Evolutionary conservation across 176 grass and related monocot genomes (phyloP).

Genomic region (Eragrostis curvula): DNA sequence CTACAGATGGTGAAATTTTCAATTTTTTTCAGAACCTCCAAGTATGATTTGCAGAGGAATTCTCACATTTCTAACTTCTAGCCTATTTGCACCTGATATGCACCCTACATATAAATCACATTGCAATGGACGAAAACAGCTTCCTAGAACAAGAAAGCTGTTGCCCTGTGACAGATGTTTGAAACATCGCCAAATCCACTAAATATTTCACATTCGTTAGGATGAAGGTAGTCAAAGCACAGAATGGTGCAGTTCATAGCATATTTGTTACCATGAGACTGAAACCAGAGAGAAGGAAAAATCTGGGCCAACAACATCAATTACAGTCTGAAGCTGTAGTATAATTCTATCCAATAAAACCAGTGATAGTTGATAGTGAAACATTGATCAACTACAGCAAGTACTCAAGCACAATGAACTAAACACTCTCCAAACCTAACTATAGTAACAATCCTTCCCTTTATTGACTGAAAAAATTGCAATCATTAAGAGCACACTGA

Average conservation of each 20-base stretch:
- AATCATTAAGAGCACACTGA: not conserved
- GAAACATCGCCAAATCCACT: too few species aligned
- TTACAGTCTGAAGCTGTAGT: too few species aligned
- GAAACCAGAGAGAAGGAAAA: too few species aligned
- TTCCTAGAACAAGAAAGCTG: constrained; percentile 20
- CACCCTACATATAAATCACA: not conserved
- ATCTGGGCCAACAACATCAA: not conserved
- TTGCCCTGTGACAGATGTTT: not conserved
- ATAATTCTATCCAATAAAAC: constrained; percentile 16
- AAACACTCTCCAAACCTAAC: not conserved
- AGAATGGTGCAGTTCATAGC: too few species aligned
- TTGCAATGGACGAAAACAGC: not conserved
- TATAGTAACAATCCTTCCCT: not conserved
- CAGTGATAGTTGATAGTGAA: not conserved
- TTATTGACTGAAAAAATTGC: not conserved
- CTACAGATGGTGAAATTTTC: too few species aligned
- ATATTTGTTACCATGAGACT: too few species aligned
- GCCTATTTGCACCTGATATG: too few species aligned
- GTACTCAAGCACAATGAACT: not conserved
- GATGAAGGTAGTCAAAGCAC: not conserved
- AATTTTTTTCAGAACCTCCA: too few species aligned
- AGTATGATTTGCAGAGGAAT: too few species aligned
- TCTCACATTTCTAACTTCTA: too few species aligned
- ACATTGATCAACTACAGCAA: not conserved
- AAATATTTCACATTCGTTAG: constrained; percentile 2